Conservation (phyloP, 768 basidiomycete species). For the Peribolospora baueri region DNA sequence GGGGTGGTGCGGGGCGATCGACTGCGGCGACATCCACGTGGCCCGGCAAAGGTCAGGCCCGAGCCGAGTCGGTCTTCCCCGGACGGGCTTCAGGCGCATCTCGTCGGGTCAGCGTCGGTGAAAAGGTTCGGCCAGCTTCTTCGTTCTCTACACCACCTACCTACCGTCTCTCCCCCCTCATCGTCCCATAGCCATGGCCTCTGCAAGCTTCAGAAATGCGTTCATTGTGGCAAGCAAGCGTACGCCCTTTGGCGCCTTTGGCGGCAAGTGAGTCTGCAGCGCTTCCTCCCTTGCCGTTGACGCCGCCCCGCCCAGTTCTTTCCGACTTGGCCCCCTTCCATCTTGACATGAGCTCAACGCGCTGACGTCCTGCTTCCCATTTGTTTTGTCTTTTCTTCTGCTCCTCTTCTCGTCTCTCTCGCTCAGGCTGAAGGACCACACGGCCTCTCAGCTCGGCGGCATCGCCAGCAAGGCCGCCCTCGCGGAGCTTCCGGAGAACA, state of each 20-base stretch:
- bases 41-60: too few species aligned
- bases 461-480: conserved; percentile 22
- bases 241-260: conserved; percentile 23
- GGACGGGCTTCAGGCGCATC: too few species aligned
- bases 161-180: too few species aligned
- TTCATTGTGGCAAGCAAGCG: conserved; percentile 15
- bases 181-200: too few species aligned
- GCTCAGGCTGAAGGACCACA: conserved; percentile 17
- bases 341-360: neutral
- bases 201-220: too few species aligned
- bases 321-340: neutral
- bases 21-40: too few species aligned
- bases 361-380: neutral
- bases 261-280: conserved; percentile 16
- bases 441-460: conserved; percentile 20
- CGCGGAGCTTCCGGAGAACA: conserved; percentile 18
- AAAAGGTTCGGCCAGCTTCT: too few species aligned
- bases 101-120: too few species aligned
- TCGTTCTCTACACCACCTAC: too few species aligned
- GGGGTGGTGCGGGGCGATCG: too few species aligned
- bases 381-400: neutral
- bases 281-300: neutral
- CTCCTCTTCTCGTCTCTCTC: neutral
- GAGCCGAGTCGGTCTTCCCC: too few species aligned
- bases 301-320: neutral